A percentile compares a stretch with the other conserved stretches of the same genome.
These are phyloP conservation scores for Fraxinus albicans DNA, from an alignment of 305 asterid species.

Conservation along the genomic window DNA sequence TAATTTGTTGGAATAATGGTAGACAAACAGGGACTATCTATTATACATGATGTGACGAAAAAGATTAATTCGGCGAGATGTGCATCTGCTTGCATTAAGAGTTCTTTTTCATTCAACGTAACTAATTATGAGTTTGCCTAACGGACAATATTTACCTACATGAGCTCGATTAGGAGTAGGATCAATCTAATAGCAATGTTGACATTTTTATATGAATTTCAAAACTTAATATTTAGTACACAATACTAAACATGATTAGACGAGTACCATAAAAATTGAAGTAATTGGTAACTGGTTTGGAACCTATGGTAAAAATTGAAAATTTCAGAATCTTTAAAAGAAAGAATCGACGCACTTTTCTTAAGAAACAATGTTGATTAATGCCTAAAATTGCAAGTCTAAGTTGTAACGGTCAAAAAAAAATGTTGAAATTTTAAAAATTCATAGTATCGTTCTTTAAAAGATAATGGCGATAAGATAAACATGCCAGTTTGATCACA, in stretches of 20 bases:
- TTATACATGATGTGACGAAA: not conserved
- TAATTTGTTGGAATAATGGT: no score
- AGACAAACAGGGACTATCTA: no score
- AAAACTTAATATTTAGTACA: no score
- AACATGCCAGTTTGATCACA: no score
- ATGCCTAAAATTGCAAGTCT: not conserved
- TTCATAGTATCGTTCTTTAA: not conserved
- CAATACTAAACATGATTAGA: not conserved
- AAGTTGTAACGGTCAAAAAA: no score
- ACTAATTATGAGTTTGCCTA: not conserved
- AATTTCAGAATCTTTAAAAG: no score
- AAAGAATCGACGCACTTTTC: not conserved
- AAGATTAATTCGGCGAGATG: no score
- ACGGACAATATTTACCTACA: not conserved
- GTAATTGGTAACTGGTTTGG: no score
- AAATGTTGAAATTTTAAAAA: not conserved
- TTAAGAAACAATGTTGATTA: not conserved
- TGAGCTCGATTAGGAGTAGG: no score
- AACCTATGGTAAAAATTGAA: no score
- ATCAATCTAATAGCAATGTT: not conserved
- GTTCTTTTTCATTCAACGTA: not conserved
- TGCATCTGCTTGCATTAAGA: no score
- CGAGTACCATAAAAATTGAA: no score
- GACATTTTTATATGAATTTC: not conserved
- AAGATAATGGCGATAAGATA: not conserved